Evolutionary conservation across 352 stramenopile species (phyloP), one percentile per base, ranked within the genome.

Genomic region (Pythium biforme): DNA sequence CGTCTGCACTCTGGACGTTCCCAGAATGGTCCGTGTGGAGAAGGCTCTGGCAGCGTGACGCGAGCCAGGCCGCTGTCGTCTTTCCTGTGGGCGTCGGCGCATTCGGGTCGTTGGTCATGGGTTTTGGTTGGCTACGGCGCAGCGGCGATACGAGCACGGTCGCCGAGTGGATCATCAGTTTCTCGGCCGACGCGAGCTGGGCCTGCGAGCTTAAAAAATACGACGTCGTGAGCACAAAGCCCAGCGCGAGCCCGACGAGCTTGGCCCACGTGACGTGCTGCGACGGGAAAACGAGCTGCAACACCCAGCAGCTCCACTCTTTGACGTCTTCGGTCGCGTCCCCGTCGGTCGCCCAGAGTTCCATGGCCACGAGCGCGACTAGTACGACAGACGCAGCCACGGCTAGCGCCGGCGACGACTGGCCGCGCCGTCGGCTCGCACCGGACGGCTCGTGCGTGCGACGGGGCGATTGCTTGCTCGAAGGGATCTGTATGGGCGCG

Each of bases 231-330:
- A 85, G 73, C 22, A 62, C 57, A 23, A 86, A 59, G 19, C 78
- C 70, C 15, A 77, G 19, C 22, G 53, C 47, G 6, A 88, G 59
- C 54, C 74, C 77, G 4, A 69, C 25, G 12, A 79, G 52, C 40
- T 86, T 86, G 69, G 59, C 12, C 45, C 66, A 64, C 29, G 77
- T 86, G 45, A 86, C 67, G 20, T 81, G 56, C 2, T 70, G 64
- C 20, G 75, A 83, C 39, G 77, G 77, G 57, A 86, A 86, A 51
- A 83, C 52, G 34, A 83, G 67, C 41, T 39, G 33, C 33, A 72
- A 7, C 2, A 79, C 19, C 62, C 57, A 77, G 25, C 55, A 67
- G 33, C 56, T 23, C 66, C 66, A 79, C 33, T 70, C 45, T 8
- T 56, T 52, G 19, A 55, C 22, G 17, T 64, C 65, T 15, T 57